A percentile compares a stretch with the other conserved stretches of the same genome.
These are phyloP conservation scores for Ramaria rubella DNA, from an alignment of 768 basidiomycete genomes.

Conservation along the genomic window DNA sequence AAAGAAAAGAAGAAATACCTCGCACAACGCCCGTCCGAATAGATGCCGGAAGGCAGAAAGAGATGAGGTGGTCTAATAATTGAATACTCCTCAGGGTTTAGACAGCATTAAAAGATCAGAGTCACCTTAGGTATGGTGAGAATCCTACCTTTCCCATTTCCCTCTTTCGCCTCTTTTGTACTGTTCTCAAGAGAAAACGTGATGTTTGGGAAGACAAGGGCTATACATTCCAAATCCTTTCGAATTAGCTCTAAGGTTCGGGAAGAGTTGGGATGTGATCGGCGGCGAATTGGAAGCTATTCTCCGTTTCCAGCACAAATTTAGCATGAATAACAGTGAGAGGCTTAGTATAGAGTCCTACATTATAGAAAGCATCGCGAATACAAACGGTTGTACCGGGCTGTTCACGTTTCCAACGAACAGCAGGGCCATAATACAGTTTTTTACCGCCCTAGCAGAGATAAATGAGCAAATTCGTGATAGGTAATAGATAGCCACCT, in stretches of 20 bases:
- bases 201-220: slow-evolving; percentile 66
- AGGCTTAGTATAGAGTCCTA: slow-evolving; percentile 23
- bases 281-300: slow-evolving; percentile 76
- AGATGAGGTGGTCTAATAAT: slow-evolving; percentile 52
- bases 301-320: neutral
- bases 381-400: slow-evolving; percentile 78
- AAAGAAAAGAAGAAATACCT: slow-evolving; percentile 36
- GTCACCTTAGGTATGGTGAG: slow-evolving; percentile 62
- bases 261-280: slow-evolving; percentile 53
- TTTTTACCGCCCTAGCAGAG: slow-evolving; percentile 51
- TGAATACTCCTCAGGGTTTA: slow-evolving; percentile 6
- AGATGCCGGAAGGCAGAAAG: slow-evolving; percentile 65
- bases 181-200: slow-evolving; percentile 61
- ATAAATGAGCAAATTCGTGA: neutral
- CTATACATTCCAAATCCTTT: slow-evolving; percentile 64
- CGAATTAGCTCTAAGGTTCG: slow-evolving; percentile 63
- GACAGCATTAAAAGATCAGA: neutral
- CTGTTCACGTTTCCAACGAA: slow-evolving; percentile 66
- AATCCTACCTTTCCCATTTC: slow-evolving; percentile 37
- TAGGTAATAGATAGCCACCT: slow-evolving; percentile 39
- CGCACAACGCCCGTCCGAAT: slow-evolving; percentile 63
- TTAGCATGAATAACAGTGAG: slow-evolving; percentile 3
- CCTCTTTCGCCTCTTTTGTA: slow-evolving; percentile 31
- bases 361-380: slow-evolving; percentile 88
- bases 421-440: slow-evolving; percentile 66